Percentiles rank a stretch among this genome's conserved stretches.
These are phyloP conservation scores for Parachaetomium inaequale DNA, from an alignment of 495 filamentous ascomycete species.

Conservation along the genomic window DNA sequence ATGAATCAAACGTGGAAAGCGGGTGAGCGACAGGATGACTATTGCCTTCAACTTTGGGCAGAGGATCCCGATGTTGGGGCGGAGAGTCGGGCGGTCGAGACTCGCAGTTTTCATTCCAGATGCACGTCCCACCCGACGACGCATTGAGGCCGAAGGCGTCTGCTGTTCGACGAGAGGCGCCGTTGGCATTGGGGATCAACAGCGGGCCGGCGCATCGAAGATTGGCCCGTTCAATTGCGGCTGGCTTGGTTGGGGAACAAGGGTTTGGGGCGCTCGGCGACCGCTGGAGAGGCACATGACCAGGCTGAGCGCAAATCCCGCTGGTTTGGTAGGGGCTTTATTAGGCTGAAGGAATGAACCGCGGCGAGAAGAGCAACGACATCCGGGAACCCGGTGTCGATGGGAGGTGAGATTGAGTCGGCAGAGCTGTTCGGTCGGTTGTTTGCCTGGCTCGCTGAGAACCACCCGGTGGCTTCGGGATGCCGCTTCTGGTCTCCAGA, in stretches of 20 bases:
- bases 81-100: not conserved
- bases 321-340: not conserved
- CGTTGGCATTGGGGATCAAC: constrained; percentile 4
- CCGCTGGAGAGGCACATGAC: constrained; percentile 1
- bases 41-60: too few species aligned
- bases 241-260: constrained; percentile 7
- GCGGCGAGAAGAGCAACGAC: not conserved
- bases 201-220: not conserved
- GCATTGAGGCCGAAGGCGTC: not conserved
- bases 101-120: not conserved
- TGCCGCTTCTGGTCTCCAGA: too few species aligned
- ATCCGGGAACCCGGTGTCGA: not conserved
- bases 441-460: too few species aligned
- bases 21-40: not conserved
- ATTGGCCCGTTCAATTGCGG: not conserved
- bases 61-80: too few species aligned
- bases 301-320: not conserved
- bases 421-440: too few species aligned
- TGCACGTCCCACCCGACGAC: too few species aligned
- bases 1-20: not conserved
- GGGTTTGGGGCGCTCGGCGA: not conserved
- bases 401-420: not conserved
- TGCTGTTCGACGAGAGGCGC: not conserved
- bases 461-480: too few species aligned
- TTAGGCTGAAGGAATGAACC: not conserved